phyloP scores from a whole-genome alignment of 2,329 filamentous ascomycete species.

The Cladosporium sp. region DNA sequence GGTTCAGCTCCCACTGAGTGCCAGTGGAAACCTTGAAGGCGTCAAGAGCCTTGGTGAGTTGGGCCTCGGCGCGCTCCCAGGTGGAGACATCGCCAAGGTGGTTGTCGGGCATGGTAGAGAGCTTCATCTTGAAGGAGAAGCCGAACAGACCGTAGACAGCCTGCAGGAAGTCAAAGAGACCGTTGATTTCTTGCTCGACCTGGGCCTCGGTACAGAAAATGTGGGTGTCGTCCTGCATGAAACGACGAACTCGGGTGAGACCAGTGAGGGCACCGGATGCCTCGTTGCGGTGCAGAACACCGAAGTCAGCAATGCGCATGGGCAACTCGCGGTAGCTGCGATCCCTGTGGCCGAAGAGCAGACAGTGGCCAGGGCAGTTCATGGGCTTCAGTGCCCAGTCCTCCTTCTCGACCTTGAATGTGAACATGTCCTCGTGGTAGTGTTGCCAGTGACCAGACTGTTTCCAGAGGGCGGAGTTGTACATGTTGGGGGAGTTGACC shows the following conservation, averaged over 20 bases:
- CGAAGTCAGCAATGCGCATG: conserved; percentile 90
- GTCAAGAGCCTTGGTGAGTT: conserved; percentile 73
- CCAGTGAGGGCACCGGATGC: conserved; percentile 87
- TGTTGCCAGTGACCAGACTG: conserved; percentile 90
- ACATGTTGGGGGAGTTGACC: conserved; percentile 96
- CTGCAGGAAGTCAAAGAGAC: conserved; percentile 81
- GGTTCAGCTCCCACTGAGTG: conserved; percentile 81
- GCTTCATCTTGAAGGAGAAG: conserved; percentile 88
- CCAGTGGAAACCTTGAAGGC: conserved; percentile 63
- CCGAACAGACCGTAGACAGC: conserved; percentile 77
- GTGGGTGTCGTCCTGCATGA: conserved; percentile 95
- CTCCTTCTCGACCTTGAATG: conserved; percentile 78
- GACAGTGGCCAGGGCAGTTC: conserved; percentile 95
- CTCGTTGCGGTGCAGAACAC: conserved; percentile 92
- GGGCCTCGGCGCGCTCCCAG: conserved; percentile 83
- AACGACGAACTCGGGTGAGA: conserved; percentile 85
- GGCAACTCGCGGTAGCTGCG: conserved; percentile 87
- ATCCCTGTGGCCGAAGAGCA: conserved; percentile 79
- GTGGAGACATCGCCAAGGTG: conserved; percentile 81
- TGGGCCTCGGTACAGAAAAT: conserved; percentile 89
- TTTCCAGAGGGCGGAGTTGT: conserved; percentile 89
- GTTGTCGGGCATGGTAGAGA: conserved; percentile 87
- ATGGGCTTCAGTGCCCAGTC: conserved; percentile 88
- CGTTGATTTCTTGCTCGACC: conserved; percentile 70
- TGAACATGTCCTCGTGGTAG: conserved; percentile 95